Evolutionary conservation across 495 filamentous ascomycete genomes (phyloP).

Genomic region (Annulohypoxylon moriforme): DNA sequence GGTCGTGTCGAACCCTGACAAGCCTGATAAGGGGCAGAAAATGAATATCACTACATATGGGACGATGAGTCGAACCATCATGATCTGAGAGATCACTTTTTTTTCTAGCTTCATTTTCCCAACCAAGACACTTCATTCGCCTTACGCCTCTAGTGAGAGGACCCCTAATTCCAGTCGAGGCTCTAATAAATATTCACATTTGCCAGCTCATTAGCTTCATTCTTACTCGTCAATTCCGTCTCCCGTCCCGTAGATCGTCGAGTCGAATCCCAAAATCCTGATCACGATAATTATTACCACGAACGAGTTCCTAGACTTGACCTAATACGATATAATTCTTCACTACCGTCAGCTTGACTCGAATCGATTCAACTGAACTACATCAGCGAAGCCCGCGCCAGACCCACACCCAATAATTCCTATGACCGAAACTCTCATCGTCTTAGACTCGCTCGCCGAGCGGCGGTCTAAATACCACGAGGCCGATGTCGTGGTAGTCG

Average conservation of each 20-base stretch:
- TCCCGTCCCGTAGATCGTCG: not conserved
- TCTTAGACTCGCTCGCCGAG: slow-evolving; percentile 52
- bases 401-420: slow-evolving; percentile 23
- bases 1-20: slow-evolving; percentile 21
- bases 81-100: slow-evolving; percentile 39
- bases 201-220: not conserved
- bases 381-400: slow-evolving; percentile 16
- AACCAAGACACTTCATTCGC: slow-evolving; percentile 10
- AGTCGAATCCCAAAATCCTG: not conserved
- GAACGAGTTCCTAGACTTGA: not conserved
- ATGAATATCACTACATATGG: slow-evolving; percentile 40
- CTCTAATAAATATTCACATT: slow-evolving; percentile 26
- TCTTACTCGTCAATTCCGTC: not conserved
- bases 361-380: not conserved
- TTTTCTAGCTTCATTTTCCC: slow-evolving; percentile 3
- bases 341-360: not conserved
- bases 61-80: slow-evolving; percentile 46
- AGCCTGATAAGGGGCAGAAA: slow-evolving; percentile 36
- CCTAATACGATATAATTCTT: not conserved
- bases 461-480: slow-evolving; percentile 59
- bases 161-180: slow-evolving; percentile 20
- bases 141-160: slow-evolving; percentile 3
- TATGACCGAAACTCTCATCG: slow-evolving; percentile 46
- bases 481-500: slow-evolving; percentile 86
- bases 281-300: slow-evolving; percentile 5